Base-by-base conservation (phyloP, 257 asterid genomes). In the Buddleja alternifolia region DNA sequence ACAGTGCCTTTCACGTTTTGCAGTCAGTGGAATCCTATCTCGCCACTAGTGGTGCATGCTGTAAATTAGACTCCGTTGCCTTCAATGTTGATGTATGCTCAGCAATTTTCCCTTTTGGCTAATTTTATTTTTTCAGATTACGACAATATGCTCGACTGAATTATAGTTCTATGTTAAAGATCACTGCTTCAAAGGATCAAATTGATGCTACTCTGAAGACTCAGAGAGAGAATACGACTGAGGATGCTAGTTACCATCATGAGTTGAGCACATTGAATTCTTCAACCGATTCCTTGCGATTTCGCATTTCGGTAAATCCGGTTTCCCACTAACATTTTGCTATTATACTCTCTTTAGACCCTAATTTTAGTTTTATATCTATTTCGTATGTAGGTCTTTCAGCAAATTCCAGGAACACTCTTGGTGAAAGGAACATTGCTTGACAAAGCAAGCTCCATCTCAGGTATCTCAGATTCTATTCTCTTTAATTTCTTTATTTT, bases 401-500 rank as follows among this genome's bases (percentile, higher is more conserved):
- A 93, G 87, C 96, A 86, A 75, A 89, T 76, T 59, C 96, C 97
- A 14, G 99, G 97, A 34, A 85, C 94, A 16, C 92, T 90, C 60
- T 47, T 93, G 82, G 81, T 88, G 59, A 84, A 58, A 77, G 97
- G 96, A 70, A 70, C 78, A 44, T 73, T 85, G 83, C 81, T 74
- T 53, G 86, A 86, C 62, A 81, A 66, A 68, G 78, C 75, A 71
- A 82, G 81, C 81, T 70, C 90, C 76, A 15, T 46, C 58, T 71
- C 88, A 81, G 96, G 97, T 82, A 48, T 66, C 19, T 71, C 74
- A 45, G 8, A 47, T 55, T 24, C 20, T 53, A 11, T 71, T 54
- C 54, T 16, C 41, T 34, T 25, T 32, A 36, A 61, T 34, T 14
- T 47, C 1, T 47, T 40, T 23, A 5, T 50, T 16, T 41, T 46